Percentiles rank a stretch among this genome's conserved stretches.
phyloP scores from a whole-genome alignment of 257 asterid genomes.

The Solanum piurae region DNA sequence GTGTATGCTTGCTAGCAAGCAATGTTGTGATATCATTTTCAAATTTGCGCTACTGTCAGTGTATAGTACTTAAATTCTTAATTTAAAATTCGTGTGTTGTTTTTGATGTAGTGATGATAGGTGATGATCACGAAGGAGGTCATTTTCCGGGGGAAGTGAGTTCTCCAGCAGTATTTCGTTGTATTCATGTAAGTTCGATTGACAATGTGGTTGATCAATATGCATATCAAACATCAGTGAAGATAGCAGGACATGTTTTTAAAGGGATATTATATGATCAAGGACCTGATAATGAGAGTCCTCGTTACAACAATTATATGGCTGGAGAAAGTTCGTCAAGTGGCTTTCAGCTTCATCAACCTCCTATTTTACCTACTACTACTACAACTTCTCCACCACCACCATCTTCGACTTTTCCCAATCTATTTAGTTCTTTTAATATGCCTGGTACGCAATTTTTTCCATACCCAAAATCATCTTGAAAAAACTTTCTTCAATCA shows the following conservation, averaged over 20 bases:
- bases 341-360: constrained; percentile 11
- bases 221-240: constrained; percentile 72
- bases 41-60: background rate
- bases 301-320: constrained; percentile 1
- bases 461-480: constrained; percentile 37
- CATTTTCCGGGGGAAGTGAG: constrained; percentile 54
- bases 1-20: background rate
- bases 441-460: constrained; percentile 31
- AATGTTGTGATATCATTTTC: background rate
- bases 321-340: constrained; percentile 36
- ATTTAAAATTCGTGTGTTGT: background rate
- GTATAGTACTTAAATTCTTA: background rate
- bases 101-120: constrained; percentile 2
- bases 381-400: constrained; percentile 4
- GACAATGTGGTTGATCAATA: constrained; percentile 62
- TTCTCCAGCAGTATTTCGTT: constrained; percentile 56
- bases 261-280: constrained; percentile 78
- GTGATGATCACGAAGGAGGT: constrained; percentile 28
- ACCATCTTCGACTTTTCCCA: constrained; percentile 10
- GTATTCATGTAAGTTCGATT: constrained; percentile 59
- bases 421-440: constrained; percentile 17
- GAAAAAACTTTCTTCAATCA: background rate
- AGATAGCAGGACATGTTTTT: constrained; percentile 61
- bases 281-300: constrained; percentile 20
- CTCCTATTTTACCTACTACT: background rate